Base-by-base conservation (phyloP, 2,329 filamentous ascomycete species). In the Aureobasidium subglaciale region DNA sequence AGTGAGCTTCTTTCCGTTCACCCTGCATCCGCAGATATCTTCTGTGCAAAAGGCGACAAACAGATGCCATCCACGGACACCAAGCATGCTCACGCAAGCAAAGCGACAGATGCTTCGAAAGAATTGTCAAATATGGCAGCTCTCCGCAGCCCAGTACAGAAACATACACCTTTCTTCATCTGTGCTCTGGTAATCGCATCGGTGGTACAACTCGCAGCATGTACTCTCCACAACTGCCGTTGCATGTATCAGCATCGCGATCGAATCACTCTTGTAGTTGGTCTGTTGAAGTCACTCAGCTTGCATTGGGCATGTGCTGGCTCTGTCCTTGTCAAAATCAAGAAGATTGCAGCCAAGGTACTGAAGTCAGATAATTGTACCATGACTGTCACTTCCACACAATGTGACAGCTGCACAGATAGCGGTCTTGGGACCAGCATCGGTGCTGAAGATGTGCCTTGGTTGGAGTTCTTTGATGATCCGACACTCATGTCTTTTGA, bases 131-230 rank as follows among this genome's bases (percentile, higher is more conserved):
- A 82, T 61, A 78, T 91, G 61, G 82, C 90, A 46, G 86, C 86
- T 1, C 81, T 95, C 43, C 87, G 88, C 0, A 82, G 85, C 4
- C 79, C 84, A 0, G 74, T 92, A 20, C 46, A 57, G 7, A 82
- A 82, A 27, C 89, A 95, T 70, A 90, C 84, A 0, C 88, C 90
- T 57, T 91, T 92, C 70, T 90, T 93, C 73, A 88, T 86, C 32
- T 93, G 88, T 66, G 84, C 87, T 37, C 76, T 93, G 48, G 88
- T 88, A 1, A 75, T 92, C 53, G 87, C 86, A 15, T 88, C 88
- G 5, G 87, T 91, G 62, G 86, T 92, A 4, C 88, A 93, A 64
- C 78, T 95, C 22, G 88, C 86, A 55, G 88, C 87, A 60, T 95
- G 89, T 82, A 83, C 81, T 76, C 63, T 75, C 66, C 57, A 73